A percentile compares a stretch with the other conserved stretches of the same genome.
Conservation (phyloP, 352 stramenopile species). For the Pythium biforme region DNA sequence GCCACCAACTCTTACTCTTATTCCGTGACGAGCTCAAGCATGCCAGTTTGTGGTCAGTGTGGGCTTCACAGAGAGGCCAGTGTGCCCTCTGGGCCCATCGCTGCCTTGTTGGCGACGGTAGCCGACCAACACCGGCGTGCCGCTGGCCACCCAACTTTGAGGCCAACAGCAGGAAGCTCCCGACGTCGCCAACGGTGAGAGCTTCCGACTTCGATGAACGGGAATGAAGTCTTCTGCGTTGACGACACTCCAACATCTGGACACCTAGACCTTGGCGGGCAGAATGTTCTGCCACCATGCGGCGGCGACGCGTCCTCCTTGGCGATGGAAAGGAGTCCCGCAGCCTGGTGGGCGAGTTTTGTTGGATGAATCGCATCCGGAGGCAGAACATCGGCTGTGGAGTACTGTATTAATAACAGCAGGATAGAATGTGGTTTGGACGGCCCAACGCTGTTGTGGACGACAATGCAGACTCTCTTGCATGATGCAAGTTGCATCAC, state of each 20-base stretch:
- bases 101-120: not conserved
- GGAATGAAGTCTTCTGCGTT: not conserved
- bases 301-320: not conserved
- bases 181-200: too few species aligned
- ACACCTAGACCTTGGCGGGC: not conserved
- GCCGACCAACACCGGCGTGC: not conserved
- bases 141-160: too few species aligned
- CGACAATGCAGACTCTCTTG: too few species aligned
- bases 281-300: not conserved
- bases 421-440: too few species aligned
- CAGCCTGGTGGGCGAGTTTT: not conserved
- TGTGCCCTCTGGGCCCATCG: not conserved
- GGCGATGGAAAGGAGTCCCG: not conserved
- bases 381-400: too few species aligned
- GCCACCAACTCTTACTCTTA: slow-evolving; percentile 17
- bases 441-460: too few species aligned
- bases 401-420: not conserved
- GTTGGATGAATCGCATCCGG: not conserved
- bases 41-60: slow-evolving; percentile 28
- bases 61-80: slow-evolving; percentile 11
- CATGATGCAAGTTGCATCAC: too few species aligned
- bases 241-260: not conserved
- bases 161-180: too few species aligned
- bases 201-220: not conserved
- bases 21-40: slow-evolving; percentile 18